Percentiles rank a stretch among this genome's conserved stretches.
Conservation (phyloP, 2,329 filamentous ascomycete species). For the Fusarium pseudograminearum region DNA sequence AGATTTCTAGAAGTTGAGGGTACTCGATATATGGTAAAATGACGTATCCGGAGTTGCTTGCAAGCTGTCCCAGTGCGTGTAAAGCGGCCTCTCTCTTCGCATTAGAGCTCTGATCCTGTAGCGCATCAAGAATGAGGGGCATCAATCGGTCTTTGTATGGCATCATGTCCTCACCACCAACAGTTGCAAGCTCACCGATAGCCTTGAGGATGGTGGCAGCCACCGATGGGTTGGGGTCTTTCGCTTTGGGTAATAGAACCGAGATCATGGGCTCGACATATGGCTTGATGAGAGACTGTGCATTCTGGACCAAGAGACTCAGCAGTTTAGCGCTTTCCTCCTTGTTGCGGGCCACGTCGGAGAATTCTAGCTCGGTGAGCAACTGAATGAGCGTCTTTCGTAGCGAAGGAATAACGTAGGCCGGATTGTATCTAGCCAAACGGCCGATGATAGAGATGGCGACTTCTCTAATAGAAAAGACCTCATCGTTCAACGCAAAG, state of each 20-base stretch:
- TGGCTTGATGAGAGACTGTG: conserved; percentile 91
- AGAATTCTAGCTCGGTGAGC: conserved; percentile 95
- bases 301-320: conserved; percentile 91
- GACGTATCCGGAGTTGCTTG: conserved; percentile 97
- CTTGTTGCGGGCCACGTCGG: conserved; percentile 92
- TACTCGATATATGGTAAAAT: conserved; percentile 97
- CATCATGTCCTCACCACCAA: conserved; percentile 94
- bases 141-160: conserved; percentile 92
- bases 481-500: conserved; percentile 93
- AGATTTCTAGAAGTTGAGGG: conserved; percentile 88
- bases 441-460: conserved; percentile 97
- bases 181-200: conserved; percentile 91
- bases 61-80: conserved; percentile 89
- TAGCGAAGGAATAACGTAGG: conserved; percentile 95
- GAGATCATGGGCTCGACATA: conserved; percentile 98
- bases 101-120: conserved; percentile 93
- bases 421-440: conserved; percentile 89
- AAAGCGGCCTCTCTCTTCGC: conserved; percentile 92
- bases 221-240: conserved; percentile 85
- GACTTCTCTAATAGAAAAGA: conserved; percentile 91
- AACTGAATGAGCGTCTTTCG: conserved; percentile 96
- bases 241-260: conserved; percentile 92
- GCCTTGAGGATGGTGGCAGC: conserved; percentile 95
- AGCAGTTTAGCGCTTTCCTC: conserved; percentile 96
- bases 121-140: conserved; percentile 92